Base-by-base conservation (phyloP, 1,139 yeast species). In the Suhomyces guaymorum region DNA sequence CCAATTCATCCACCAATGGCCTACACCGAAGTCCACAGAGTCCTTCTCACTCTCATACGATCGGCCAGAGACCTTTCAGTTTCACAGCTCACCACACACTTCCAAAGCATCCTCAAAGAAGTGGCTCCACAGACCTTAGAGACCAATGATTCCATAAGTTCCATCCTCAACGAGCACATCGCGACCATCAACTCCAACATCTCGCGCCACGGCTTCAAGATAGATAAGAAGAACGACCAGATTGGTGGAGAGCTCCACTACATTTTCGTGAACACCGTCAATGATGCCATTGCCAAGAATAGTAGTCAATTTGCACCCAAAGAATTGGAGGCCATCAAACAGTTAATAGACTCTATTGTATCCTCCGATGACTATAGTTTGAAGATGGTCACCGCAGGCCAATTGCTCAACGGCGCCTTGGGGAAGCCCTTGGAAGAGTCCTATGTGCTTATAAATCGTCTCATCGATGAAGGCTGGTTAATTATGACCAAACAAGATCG, bases 381-480 rank as follows among this genome's bases (percentile, higher is more conserved):
- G 4, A 63, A 63, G 7, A 43, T 51, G 25, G 59, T 53, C 14
- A 55, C 55, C 26, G 67, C 66, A 10, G 55, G 49, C 24, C 69
- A 59, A 34, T 47, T 41, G 7, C 43, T 62, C 1, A 49, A 60
- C 3, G 44, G 54, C 2, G 46, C 43, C 3, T 39, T 54, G 18
- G 57, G 56, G 27, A 55, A 58, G 18, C 41, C 63, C 2, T 42
- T 57, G 4, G 49, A 55, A 3, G 76, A 72, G 16, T 54, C 71
- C 0, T 59, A 61, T 11, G 39, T 35, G 1, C 60, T 78, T 22
- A 45, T 79, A 2, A 58, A 51, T 7, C 48, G 57, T 16, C 51
- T 79, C 15, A 65, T 75, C 6, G 69, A 69, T 37, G 73, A 69
- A 39, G 83, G 80, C 4, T 80, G 85, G 83, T 52, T 80, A 26